Base-by-base conservation (phyloP, 2,329 filamentous ascomycete genomes). In the Scedosporium aurantiacum region DNA sequence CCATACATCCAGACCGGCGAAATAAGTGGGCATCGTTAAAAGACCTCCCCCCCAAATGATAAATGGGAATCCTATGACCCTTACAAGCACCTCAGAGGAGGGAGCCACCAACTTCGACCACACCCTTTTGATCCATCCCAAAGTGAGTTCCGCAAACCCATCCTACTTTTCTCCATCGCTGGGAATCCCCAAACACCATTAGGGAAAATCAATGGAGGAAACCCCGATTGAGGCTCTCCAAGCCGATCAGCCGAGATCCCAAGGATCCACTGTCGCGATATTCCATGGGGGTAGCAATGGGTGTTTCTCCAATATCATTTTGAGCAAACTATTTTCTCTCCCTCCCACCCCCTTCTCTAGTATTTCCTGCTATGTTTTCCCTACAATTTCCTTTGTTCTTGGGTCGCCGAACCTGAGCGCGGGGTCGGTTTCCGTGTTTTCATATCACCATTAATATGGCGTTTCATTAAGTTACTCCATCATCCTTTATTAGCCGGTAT, bases 381-480 rank as follows among this genome's bases (percentile, higher is more conserved):
- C 21, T 56, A 41, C 41, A 28, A 21, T 52, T 43, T 45, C 18
- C 27, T 28, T 54, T 60, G 32, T 60, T 41, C 32, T 32, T 10
- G 60, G 32, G 10, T 47, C 52, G 32, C 57, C 57, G 14, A 57
- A 8, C 28, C 60, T 61, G 25, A 50, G 58, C 58, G 58, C 58
- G 58, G 58, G 58, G 45, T 60, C 47, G 12, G n/a, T 25, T 55
- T 50, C 58, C 58, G 58, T 55, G 27, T 32, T 55, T 60, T 27
- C 18, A 60, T 60, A 60, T 60, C 45, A 60, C 58, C 27, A 16
- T 60, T 55, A 60, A 60, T 60, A 60, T 60, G 45, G 47, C 47
- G 32, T 54, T 54, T 55, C 58, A 55, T 60, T 54, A 23, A 40
- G 52, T n/a, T 60, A 14, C 45, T 12, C 47, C 27, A 18, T 60